Base-by-base conservation (phyloP, 1,284 basidiomycete genomes). In the Ceratobasidium sp. region DNA sequence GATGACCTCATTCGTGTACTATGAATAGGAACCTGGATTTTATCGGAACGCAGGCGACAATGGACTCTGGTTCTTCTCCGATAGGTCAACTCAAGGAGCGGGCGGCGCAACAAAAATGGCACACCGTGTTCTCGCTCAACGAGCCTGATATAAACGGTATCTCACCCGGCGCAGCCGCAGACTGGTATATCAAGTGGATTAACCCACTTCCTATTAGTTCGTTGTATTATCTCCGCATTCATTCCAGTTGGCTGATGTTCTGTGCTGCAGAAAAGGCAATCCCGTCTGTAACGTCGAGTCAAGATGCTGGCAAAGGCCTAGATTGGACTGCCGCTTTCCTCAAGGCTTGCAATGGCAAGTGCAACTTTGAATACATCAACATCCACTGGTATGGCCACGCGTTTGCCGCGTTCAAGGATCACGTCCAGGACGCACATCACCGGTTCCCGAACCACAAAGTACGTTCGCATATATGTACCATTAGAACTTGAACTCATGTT, bases 101-200 rank as follows among this genome's bases (percentile, higher is more conserved):
- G 3, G 73, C 73, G 30, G 73, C 60, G n/a, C 62, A 75, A 44
- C 73, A 75, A 65, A 44, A 50, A 20, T 66, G 62, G 73, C 65
- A 75, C 33, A 66, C 77, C 20, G 69, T 78, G n/a, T 73, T 78
- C 33, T 69, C 59, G 33, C 68, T 78, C 59, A 78, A 78, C 50
- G 77, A 78, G 54, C 60, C 77, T 14, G 77, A 73, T 27, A 16
- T 78, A 18, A 78, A 66, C 52, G 62, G 62, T n/a, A 73, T 78
- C 50, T 35, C 60, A 8, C 68, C 77, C 14, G 33, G 57, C 2
- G 55, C 50, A 6, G 68, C 77, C 50, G 74, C 64, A 2, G 46
- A 44, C 55, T 77, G 76, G 76, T 77, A 77, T 30, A 64, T 71
- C 52, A 68, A 71, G 38, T 71, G 62, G 55, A 67, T 76, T 14